Conservation (phyloP, 2,329 filamentous ascomycete species). For the Rasamsonia emersonii region DNA sequence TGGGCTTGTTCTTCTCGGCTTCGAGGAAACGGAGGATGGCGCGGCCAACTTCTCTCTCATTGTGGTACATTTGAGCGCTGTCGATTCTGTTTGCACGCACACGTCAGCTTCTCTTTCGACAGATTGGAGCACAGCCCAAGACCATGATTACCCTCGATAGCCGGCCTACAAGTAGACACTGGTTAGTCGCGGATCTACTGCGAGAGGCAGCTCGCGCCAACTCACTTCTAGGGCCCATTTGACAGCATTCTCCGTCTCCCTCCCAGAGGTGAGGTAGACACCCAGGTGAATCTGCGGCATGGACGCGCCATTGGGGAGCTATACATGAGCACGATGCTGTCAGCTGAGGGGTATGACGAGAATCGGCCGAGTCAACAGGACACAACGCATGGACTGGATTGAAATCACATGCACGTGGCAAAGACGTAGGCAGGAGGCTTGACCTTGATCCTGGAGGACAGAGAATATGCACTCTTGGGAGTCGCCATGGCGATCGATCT, state of each 20-base stretch:
- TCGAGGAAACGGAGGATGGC: conserved; percentile 53
- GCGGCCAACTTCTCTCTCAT: conserved; percentile 61
- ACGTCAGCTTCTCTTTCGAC: no score
- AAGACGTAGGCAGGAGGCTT: neutral
- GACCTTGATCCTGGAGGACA: conserved; percentile 10
- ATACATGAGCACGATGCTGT: neutral
- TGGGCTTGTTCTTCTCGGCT: conserved; percentile 36
- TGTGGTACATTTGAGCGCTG: conserved; percentile 58
- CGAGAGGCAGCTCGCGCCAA: no score
- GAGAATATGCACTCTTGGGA: conserved; percentile 7
- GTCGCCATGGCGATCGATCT: conserved; percentile 5
- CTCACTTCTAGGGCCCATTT: conserved; percentile 47
- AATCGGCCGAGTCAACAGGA: no score
- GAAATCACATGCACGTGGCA: neutral
- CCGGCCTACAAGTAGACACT: conserved; percentile 26
- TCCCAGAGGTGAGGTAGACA: conserved; percentile 61
- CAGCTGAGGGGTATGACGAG: no score
- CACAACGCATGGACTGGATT: no score
- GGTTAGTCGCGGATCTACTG: no score
- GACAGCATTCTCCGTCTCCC: conserved; percentile 52
- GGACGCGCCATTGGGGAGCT: conserved; percentile 55
- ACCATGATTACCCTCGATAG: conserved; percentile 15
- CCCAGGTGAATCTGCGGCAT: conserved; percentile 68
- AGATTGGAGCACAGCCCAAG: no score
- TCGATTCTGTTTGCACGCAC: conserved; percentile 43